Evolutionary conservation across 345 rosid species (phyloP), one percentile per base, ranked within the genome.

Genomic region (Microcos paniculata): DNA sequence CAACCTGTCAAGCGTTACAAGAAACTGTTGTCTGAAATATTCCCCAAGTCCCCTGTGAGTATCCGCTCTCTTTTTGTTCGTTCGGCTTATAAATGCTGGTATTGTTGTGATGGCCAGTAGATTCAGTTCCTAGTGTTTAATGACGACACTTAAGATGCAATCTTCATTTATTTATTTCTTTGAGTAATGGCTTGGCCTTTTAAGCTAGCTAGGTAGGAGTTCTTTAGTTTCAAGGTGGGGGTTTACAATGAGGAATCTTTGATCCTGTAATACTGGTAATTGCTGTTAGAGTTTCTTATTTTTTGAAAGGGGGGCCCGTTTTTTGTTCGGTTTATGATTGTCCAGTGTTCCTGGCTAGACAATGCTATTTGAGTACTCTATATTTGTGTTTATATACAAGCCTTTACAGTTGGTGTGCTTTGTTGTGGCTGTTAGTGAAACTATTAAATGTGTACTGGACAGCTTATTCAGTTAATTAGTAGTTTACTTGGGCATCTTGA

Each of bases 1-100:
- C 98, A 96, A 82, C 98, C 99, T 2, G 99, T 96, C 26, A 96
- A 96, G 85, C 93, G 98, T 48, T 96, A 96, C 84, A 96, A 92
- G 85, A 96, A 93, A 58, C 76, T 96, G 80, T 96, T 96, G 43
- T 83, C 91, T 1, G 98, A 96, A 79, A 92, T 96, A 87, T 96
- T 93, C 83, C 97, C 97, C 28, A 96, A 90, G 81, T 86, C 92
- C 58, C 81, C 74, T 56, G 99, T 93, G 84, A 89, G 99, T 78
- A 35, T 72, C 62, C 63, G n/a, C 4, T 51, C 49, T 59, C 55
- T 24, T 31, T 21, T 15, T 16, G 15, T 21, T 53, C n/a, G 48
- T 48, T 56, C 48, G 73, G 61, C 12, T 59, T 65, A 38, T 73
- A 14, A 19, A 19, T 61, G 3, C 26, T 46, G 79, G 63, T 19